Evolutionary conservation across 2,329 filamentous ascomycete genomes (phyloP).

Genomic region (Neopestalotiopsis sp.): DNA sequence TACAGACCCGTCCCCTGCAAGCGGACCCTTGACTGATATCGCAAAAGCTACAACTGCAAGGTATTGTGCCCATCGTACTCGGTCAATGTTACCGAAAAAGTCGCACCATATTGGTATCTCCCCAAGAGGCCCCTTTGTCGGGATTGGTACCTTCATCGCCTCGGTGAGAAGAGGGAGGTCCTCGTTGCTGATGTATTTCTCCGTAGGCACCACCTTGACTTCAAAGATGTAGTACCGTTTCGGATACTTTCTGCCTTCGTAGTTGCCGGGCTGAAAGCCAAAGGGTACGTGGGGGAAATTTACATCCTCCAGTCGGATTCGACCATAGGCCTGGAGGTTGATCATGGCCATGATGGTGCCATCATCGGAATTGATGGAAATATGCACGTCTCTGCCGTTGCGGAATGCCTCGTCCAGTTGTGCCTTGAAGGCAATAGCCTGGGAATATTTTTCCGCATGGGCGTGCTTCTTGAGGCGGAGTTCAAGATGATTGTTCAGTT

Average conservation of each 20-base stretch:
- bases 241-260: conserved; percentile 72
- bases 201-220: conserved; percentile 64
- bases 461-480: conserved; percentile 62
- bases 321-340: conserved; percentile 66
- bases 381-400: conserved; percentile 29
- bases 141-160: conserved; percentile 45
- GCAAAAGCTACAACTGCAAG: conserved; percentile 67
- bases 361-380: conserved; percentile 57
- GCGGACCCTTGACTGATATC: conserved; percentile 66
- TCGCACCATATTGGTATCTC: conserved; percentile 76
- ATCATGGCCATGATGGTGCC: conserved; percentile 71
- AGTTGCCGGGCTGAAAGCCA: conserved; percentile 74
- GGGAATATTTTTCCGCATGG: conserved; percentile 58
- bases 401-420: conserved; percentile 62
- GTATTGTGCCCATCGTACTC: conserved; percentile 68
- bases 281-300: conserved; percentile 69
- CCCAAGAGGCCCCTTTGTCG: conserved; percentile 45
- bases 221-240: conserved; percentile 70
- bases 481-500: conserved; percentile 65
- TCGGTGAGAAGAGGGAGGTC: conserved; percentile 48
- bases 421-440: conserved; percentile 65
- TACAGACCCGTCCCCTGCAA: conserved; percentile 58
- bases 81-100: conserved; percentile 66
- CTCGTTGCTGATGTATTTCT: conserved; percentile 61
- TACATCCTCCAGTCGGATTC: conserved; percentile 57